These are phyloP conservation scores for Ophiostoma perfectum DNA, from an alignment of 2,329 filamentous ascomycete genomes.

Conservation along the genomic window DNA sequence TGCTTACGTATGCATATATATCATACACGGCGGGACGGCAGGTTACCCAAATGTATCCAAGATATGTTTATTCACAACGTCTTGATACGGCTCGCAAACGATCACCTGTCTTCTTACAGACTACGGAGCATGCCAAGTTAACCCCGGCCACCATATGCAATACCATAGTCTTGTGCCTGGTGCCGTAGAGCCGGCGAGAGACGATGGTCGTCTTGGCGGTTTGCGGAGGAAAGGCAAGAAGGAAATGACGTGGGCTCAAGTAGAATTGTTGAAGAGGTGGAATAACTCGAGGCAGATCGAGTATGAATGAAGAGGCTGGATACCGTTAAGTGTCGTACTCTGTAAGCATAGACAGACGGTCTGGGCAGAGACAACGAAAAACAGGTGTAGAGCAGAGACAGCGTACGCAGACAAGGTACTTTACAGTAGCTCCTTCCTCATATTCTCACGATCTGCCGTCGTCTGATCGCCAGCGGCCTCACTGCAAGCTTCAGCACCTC, in stretches of 20 bases:
- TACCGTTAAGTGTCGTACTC: no score
- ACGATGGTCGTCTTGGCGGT: neutral
- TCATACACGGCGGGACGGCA: no score
- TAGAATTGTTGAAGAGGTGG: no score
- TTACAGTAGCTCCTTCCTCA: neutral
- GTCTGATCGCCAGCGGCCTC: neutral
- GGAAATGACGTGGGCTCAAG: neutral
- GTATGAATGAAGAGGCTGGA: no score
- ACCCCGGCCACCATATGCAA: no score
- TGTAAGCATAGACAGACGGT: neutral
- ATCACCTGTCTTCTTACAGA: no score
- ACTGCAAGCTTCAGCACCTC: neutral
- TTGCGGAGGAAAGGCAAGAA: neutral
- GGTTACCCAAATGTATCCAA: no score
- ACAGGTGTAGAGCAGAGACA: neutral
- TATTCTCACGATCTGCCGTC: neutral
- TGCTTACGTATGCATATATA: no score
- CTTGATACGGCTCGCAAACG: no score
- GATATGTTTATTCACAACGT: no score
- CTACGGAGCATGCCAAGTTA: no score
- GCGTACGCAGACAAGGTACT: neutral
- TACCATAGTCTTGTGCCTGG: neutral
- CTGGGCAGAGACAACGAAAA: neutral
- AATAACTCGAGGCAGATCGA: no score
- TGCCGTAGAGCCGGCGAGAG: neutral